Evolutionary conservation across 2,329 filamentous ascomycete species (phyloP).

Genomic region (Fusarium sambucinum): DNA sequence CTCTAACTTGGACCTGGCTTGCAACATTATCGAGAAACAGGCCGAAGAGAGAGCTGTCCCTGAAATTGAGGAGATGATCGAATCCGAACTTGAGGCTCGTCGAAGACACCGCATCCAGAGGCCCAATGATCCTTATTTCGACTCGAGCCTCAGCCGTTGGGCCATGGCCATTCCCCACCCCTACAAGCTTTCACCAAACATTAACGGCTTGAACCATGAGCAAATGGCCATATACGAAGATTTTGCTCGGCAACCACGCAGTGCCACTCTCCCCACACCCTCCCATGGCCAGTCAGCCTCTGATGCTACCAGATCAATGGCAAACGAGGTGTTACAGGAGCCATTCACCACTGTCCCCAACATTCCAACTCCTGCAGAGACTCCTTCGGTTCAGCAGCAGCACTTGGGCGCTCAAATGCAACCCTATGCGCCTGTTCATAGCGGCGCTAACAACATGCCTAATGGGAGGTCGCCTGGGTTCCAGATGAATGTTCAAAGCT

Average conservation of each 20-base stretch:
- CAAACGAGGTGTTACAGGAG: constrained; percentile 74
- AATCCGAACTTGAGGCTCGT: constrained; percentile 81
- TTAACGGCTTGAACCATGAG: constrained; percentile 82
- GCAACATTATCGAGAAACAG: constrained; percentile 92
- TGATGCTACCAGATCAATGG: constrained; percentile 70
- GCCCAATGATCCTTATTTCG: constrained; percentile 86
- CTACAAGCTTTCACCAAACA: constrained; percentile 82
- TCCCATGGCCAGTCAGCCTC: constrained; percentile 69
- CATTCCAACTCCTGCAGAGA: constrained; percentile 70
- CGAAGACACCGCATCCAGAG: constrained; percentile 79
- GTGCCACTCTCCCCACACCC: constrained; percentile 65
- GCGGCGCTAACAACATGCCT: constrained; percentile 53
- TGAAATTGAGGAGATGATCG: constrained; percentile 95
- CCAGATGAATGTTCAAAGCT: constrained; percentile 64
- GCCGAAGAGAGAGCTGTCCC: constrained; percentile 92
- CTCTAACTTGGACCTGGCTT: constrained; percentile 94
- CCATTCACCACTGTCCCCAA: constrained; percentile 69
- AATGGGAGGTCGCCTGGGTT: constrained; percentile 65
- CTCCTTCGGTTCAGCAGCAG: constrained; percentile 65
- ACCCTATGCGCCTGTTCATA: constrained; percentile 67
- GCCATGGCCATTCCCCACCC: constrained; percentile 93
- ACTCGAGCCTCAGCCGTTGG: constrained; percentile 87
- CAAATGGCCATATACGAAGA: constrained; percentile 98
- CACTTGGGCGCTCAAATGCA: constrained; percentile 64
- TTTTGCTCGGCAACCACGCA: constrained; percentile 87